A percentile compares a stretch with the other conserved stretches of the same genome.
Evolutionary conservation across 768 basidiomycete genomes (phyloP).

Genomic region (Agrocybe pediades): DNA sequence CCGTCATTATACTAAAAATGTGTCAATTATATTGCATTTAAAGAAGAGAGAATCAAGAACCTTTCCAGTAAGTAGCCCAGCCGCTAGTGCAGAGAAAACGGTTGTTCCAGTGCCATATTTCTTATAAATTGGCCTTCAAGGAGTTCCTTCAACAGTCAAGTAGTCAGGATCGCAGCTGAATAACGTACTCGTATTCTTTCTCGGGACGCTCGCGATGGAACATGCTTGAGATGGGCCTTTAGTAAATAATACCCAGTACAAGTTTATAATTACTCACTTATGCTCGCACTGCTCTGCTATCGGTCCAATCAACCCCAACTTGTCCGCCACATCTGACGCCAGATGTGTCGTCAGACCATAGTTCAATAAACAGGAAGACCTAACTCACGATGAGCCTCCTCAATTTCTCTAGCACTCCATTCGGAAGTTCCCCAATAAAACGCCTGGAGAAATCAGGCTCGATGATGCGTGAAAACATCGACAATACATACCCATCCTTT

Average conservation of each 20-base stretch:
- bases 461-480: neutral
- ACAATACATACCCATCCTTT: slow-evolving; percentile 55
- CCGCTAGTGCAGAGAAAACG: slow-evolving; percentile 74
- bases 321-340: slow-evolving; percentile 60
- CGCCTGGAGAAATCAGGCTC: slow-evolving; percentile 34
- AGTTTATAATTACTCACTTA: slow-evolving; percentile 40
- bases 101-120: slow-evolving; percentile 72
- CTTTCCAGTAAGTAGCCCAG: slow-evolving; percentile 80
- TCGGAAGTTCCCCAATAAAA: slow-evolving; percentile 80
- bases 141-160: neutral
- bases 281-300: slow-evolving; percentile 79
- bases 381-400: slow-evolving; percentile 62
- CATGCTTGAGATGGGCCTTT: slow-evolving; percentile 44
- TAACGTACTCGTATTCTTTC: slow-evolving; percentile 66
- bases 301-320: slow-evolving; percentile 67
- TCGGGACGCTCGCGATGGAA: slow-evolving; percentile 82
- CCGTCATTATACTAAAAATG: slow-evolving; percentile 65
- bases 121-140: slow-evolving; percentile 55
- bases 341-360: neutral
- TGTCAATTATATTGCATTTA: neutral
- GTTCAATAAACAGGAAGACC: neutral
- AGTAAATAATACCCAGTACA: neutral
- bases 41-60: slow-evolving; percentile 27
- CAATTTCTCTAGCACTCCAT: slow-evolving; percentile 72
- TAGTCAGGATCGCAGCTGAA: neutral